Percentiles rank a stretch among this genome's conserved stretches.
phyloP scores from a whole-genome alignment of 2,329 filamentous ascomycete genomes.

The Fusarium sororula region DNA sequence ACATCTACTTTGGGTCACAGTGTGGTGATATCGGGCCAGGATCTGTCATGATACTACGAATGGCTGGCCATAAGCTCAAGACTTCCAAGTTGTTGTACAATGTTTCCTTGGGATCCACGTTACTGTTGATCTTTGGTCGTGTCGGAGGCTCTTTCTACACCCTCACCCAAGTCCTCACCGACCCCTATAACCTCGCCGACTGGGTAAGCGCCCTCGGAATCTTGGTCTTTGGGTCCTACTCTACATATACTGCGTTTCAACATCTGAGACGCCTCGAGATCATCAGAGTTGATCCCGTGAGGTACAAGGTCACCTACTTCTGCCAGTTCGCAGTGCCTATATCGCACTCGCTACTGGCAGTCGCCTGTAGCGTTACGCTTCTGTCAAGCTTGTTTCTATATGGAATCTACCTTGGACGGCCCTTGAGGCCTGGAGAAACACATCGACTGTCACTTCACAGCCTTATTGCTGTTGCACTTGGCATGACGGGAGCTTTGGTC shows the following conservation, averaged over 20 bases:
- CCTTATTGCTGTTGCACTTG: constrained; percentile 24
- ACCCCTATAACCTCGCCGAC: constrained; percentile 31
- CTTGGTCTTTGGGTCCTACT: constrained; percentile 38
- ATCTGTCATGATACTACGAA: constrained; percentile 31
- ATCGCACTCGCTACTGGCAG: constrained; percentile 32
- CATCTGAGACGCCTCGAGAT: constrained; percentile 33
- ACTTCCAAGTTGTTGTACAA: constrained; percentile 28
- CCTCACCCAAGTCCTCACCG: constrained; percentile 27
- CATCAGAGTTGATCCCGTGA: constrained; percentile 10
- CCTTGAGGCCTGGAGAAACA: constrained; percentile 8
- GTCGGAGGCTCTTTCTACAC: constrained; percentile 28
- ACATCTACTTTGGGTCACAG: constrained; percentile 40
- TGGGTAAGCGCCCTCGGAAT: constrained; percentile 36
- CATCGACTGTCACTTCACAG: constrained; percentile 3
- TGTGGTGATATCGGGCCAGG: constrained; percentile 37
- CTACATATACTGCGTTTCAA: constrained; percentile 4
- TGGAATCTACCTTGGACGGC: constrained; percentile 23
- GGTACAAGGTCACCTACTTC: constrained; percentile 16
- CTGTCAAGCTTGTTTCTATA: constrained; percentile 32
- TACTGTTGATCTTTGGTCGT: constrained; percentile 22
- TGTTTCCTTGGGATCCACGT: constrained; percentile 20
- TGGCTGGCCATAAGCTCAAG: constrained; percentile 14
- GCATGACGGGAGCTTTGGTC: constrained; percentile 22
- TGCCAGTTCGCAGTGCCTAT: constrained; percentile 11
- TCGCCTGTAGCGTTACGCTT: constrained; percentile 16